A percentile compares a stretch with the other conserved stretches of the same genome.
These are phyloP conservation scores for Haematococcus lacustris DNA, from an alignment of 139 green algal species.

Conservation along the genomic window DNA sequence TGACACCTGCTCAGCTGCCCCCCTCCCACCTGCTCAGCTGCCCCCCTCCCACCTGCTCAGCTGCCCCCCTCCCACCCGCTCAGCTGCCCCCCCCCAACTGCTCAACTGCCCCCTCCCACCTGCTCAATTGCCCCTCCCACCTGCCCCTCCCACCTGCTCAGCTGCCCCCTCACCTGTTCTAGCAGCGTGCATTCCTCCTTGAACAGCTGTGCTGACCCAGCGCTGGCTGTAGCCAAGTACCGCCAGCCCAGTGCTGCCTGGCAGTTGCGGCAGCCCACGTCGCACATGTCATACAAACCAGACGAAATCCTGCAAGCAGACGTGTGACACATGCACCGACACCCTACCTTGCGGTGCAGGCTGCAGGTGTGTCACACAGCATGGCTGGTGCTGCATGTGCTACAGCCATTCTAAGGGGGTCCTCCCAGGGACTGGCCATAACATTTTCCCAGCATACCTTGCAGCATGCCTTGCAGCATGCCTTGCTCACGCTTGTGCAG, in stretches of 20 bases:
- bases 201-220: not conserved
- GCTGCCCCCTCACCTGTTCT: not conserved
- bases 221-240: not conserved
- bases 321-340: not conserved
- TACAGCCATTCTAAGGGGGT: not conserved
- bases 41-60: not conserved
- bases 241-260: not conserved
- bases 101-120: not conserved
- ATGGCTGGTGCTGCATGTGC: not conserved
- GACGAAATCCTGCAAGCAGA: not conserved
- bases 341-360: not conserved
- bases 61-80: not conserved
- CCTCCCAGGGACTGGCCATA: not conserved
- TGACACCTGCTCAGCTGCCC: not conserved
- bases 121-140: no score
- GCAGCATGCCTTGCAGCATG: no score
- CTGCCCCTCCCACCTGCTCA: not conserved
- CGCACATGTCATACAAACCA: not conserved
- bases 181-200: conserved; percentile 6
- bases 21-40: not conserved
- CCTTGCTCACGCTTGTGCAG: no score
- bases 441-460: not conserved
- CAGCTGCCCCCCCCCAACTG: not conserved
- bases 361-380: not conserved
- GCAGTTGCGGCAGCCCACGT: not conserved